Evolutionary conservation across 306 rosid species (phyloP), one percentile per base, ranked within the genome.

Genomic region (Elaeagnus macrophylla): DNA sequence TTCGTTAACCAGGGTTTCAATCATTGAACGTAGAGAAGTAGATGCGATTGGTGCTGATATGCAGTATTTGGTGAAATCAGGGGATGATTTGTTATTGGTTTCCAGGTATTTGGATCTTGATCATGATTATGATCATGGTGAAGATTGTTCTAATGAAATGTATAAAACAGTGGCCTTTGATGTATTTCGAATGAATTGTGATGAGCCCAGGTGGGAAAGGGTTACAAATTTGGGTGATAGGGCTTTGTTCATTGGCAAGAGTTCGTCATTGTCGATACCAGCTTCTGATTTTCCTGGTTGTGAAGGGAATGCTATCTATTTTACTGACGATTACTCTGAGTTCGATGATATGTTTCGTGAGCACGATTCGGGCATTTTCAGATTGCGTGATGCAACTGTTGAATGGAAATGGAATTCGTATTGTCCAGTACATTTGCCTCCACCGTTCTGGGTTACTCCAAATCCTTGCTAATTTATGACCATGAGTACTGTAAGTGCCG

Each of bases 381-480:
- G 66, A 15, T 39, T 87, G 10, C 12, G 58, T 11, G 81, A 81
- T 49, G 48, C 60, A 39, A 69, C 53, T 10, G 62, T 87, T 38
- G 80, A 83, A 18, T 68, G 71, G 2, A 67, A 67, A 20, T 59
- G 69, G 39, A 67, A 72, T 65, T 70, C 73, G 0, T 59, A 44
- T 43, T 60, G 72, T 39, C 46, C 43, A 12, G 62, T 65, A 0
- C 74, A 69, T 39, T 71, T 77, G 67, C 81, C 73, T 6, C 75
- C 80, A 5, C 93, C 93, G 0, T 59, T 86, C 32, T 86, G 95
- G 95, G 60, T 87, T 54, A 57, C 84, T 0, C 96, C 94, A 0
- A 81, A 73, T 71, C 89, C 94, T 0, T 77, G 76, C 53, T 81
- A 12, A 72, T 49, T 2, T 12, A 15, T 10, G 56, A 57, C n/a